Evolutionary conservation across 495 filamentous ascomycete species (phyloP), one percentile per base, ranked within the genome.

Genomic region (Delitschia confertaspora): DNA sequence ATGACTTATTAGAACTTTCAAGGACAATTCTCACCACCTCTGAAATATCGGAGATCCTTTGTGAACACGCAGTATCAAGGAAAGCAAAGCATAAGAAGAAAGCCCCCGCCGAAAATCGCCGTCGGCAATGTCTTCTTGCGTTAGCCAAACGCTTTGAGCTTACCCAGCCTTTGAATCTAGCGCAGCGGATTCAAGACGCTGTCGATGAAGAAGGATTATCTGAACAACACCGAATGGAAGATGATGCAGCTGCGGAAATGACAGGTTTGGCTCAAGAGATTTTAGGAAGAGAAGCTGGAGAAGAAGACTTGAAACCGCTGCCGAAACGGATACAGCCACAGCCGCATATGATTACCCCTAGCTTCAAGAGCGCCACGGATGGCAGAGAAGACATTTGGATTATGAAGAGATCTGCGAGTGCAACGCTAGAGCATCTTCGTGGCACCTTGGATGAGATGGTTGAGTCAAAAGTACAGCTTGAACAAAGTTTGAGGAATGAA

Each of bases 181-280:
- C 89, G 2, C 56, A 74, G 23, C 70, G 69, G 24, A 94, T 99
- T 32, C 47, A 72, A 7, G 68, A 71, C 1, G 78, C 88, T 3
- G 93, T 99, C 53, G 93, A 99, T 56, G 93, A 96, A 65, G 93
- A 95, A 57, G 86, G 85, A 0, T 64, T 99, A 13, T 70, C 80
- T 22, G 75, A 85, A 55, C 78, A 82, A 42, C 88, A 95, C 47
- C 73, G 75, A 17, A 69, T 82, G 6, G 79, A 88, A 55, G 80
- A 88, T 48, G 73, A 65, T 43, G 78, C 84, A 25, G 78, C 76
- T 2, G 77, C 73, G 11, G 41, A 80, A 46, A 75, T 82, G 51
- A 74, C 81, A 2, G 74, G 69, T 9, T 61, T 86, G 11, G 85
- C 84, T 14, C 72, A 82, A 53, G 72, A 77, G 45, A 71, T 88